These are phyloP conservation scores for Kernera saxatilis DNA, from an alignment of 345 rosid genomes.

Conservation along the genomic window DNA sequence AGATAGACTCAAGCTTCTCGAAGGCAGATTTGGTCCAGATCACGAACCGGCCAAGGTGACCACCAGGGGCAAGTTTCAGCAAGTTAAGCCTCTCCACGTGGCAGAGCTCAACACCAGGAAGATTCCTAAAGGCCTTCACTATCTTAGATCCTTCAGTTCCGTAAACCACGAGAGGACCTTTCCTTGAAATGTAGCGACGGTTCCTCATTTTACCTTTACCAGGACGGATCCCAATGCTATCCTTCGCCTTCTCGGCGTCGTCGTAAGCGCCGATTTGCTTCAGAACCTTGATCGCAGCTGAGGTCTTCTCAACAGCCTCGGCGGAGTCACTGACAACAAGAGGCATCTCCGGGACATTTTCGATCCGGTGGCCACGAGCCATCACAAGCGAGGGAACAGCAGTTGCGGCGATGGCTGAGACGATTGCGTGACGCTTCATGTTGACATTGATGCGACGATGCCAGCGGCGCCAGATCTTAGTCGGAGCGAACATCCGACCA, in stretches of 20 bases:
- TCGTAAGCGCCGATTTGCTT: slow-evolving; percentile 82
- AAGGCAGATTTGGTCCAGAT: slow-evolving; percentile 96
- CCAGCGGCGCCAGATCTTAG: slow-evolving; percentile 99
- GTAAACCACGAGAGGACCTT: slow-evolving; percentile 89
- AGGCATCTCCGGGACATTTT: slow-evolving; percentile 86
- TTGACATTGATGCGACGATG: slow-evolving; percentile 82
- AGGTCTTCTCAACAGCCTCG: slow-evolving; percentile 75
- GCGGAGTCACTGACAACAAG: slow-evolving; percentile 67
- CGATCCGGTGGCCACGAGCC: slow-evolving; percentile 92
- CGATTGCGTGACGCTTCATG: slow-evolving; percentile 82
- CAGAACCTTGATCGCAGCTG: slow-evolving; percentile 71
- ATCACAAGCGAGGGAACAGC: slow-evolving; percentile 81
- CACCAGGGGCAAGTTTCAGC: slow-evolving; percentile 94
- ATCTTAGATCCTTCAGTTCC: slow-evolving; percentile 78
- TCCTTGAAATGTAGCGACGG: slow-evolving; percentile 78
- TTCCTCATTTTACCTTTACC: slow-evolving; percentile 95
- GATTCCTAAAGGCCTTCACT: slow-evolving; percentile 83
- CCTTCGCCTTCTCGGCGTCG: slow-evolving; percentile 89
- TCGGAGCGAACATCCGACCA: slow-evolving; percentile 98
- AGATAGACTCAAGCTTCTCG: slow-evolving; percentile 86
- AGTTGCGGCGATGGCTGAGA: slow-evolving; percentile 92
- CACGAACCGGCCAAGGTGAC: slow-evolving; percentile 87
- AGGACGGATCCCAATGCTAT: slow-evolving; percentile 77
- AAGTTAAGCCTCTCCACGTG: slow-evolving; percentile 85
- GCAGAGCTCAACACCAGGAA: slow-evolving; percentile 89